Base-by-base conservation (phyloP, 202 grass and related monocot genomes). In the Setaria italica region DNA sequence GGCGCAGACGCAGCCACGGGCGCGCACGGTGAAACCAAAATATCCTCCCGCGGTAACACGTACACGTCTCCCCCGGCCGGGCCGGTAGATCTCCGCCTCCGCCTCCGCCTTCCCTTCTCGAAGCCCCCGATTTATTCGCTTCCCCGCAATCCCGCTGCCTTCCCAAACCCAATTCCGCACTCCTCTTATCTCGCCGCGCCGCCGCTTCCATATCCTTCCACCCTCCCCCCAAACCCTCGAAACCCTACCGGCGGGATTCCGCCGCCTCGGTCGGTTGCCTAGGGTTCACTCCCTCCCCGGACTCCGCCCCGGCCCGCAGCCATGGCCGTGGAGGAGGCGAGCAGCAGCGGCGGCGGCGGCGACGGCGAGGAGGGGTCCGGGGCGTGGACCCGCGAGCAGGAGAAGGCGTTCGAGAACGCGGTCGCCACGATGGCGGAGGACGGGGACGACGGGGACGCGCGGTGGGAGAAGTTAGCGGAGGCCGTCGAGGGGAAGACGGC, bases 381-480 rank as follows among this genome's bases (percentile, higher is more conserved):
- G 7, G 68, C 29, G 10, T 99, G 96, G 96, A 95, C 82, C 25
- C 82, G 91, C 46, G 93, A 91, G 75, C 91, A 99, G 80, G 96
- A 99, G 86, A 99, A 99, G 82, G 93, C 88, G 5, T 99, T 99
- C 75, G 96, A 99, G 86, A 95, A 95, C 88, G 89, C 91, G 30
- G 57, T 99, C 8, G 96, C 93, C 2, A 89, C 87, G 41, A 37
- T 77, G 50, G 83, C 51, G 16, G 86, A 85, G 51, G 87, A 88
- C 32, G 85, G 84, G 16, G 25, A 87, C 41, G 92, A 90, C 25
- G 93, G 76, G 20, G 82, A 80, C 8, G 87, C 72, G 6, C 41
- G 74, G 88, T 95, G 91, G 96, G 90, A 96, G 57, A 83, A 74
- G 43, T 86, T 95, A 53, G 89, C 88, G 9, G 90, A 75, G 30